Evolutionary conservation across 1,284 basidiomycete genomes (phyloP), one percentile per base, ranked within the genome.

Genomic region (Cutaneotrichosporon cavernicola): DNA sequence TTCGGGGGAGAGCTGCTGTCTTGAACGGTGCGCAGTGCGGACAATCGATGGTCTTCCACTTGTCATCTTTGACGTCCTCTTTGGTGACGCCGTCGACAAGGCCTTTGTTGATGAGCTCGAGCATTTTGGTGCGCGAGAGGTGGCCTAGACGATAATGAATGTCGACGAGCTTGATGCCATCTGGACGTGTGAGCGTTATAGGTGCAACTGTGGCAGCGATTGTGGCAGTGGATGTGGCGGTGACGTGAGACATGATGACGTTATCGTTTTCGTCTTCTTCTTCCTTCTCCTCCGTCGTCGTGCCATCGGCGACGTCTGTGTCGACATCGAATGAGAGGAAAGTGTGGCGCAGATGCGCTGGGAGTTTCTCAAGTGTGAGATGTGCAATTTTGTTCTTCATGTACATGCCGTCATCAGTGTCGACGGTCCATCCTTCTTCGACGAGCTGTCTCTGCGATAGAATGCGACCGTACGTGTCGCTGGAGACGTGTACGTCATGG

Each of bases 111-210:
- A 51, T 38, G n/a, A 51, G 47, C 4, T 26, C 13, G 18, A 51
- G 31, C 11, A 59, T n/a, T 4, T 18, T 11, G 10, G 32, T 14
- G 10, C 58, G 47, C 8, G 40, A 31, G 31, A 61, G 34, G 18
- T 61, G 60, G 16, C 52, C 60, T 3, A 61, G 40, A 16, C 46
- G 55, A 32, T 32, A 13, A 32, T 56, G 60, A 18, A 55, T 13
- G 16, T 46, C 43, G 43, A 46, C 16, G 43, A 46, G 43, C 16
- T 46, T 21, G 16, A 18, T 22, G 47, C 47, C 47, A 10, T 49
- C 47, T 7, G 47, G 47, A 4, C 47, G 47, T 1, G 47, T 10
- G n/a, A 49, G 47, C 5, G 11, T n/a, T 2, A 49, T 21, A 3
- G 47, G 47, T 1, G 47, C 47, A 2, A 22, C n/a, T 26, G 26